These are phyloP conservation scores for Proliferodiscus dingleyae DNA, from an alignment of 2,329 filamentous ascomycete species.

Conservation along the genomic window DNA sequence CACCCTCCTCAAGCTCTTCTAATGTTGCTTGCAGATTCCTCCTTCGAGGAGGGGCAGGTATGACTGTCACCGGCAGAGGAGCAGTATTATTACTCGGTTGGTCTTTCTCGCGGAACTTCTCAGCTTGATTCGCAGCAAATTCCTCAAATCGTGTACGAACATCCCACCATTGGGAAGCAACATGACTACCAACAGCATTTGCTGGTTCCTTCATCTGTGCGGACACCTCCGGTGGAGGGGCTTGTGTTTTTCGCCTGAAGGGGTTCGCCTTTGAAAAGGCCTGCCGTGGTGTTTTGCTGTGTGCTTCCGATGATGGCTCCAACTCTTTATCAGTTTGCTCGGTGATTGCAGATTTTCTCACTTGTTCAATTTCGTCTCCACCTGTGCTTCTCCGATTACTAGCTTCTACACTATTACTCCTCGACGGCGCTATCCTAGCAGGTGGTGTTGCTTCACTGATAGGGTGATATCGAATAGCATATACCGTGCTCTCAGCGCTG, in stretches of 20 bases:
- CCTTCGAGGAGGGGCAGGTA: conserved; percentile 56
- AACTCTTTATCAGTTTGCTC: conserved; percentile 14
- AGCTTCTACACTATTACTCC: conserved; percentile 24
- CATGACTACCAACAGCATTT: conserved; percentile 15
- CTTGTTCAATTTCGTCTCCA: conserved; percentile 22
- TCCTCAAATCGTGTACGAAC: conserved; percentile 53
- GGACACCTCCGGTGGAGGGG: conserved; percentile 30
- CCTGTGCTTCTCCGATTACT: conserved; percentile 5
- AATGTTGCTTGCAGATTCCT: conserved; percentile 53
- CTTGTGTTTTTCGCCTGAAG: conserved; percentile 24
- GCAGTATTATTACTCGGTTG: conserved; percentile 50
- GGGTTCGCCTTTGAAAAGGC: conserved; percentile 25
- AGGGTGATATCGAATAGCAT: conserved; percentile 57
- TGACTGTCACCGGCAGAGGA: conserved; percentile 53
- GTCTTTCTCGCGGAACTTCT: conserved; percentile 53
- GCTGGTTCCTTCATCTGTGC: conserved; percentile 21
- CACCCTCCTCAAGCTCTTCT: conserved; percentile 38
- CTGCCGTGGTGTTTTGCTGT: conserved; percentile 15
- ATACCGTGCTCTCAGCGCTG: conserved; percentile 60
- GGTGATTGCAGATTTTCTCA: conserved; percentile 4
- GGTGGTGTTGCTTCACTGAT: conserved; percentile 39
- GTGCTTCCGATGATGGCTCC: conserved; percentile 3
- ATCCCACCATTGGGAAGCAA: conserved; percentile 44
- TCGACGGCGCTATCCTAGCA: conserved; percentile 9
- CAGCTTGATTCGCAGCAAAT: conserved; percentile 56